phyloP scores from a whole-genome alignment of 768 basidiomycete genomes.

The Trametes punicea region DNA sequence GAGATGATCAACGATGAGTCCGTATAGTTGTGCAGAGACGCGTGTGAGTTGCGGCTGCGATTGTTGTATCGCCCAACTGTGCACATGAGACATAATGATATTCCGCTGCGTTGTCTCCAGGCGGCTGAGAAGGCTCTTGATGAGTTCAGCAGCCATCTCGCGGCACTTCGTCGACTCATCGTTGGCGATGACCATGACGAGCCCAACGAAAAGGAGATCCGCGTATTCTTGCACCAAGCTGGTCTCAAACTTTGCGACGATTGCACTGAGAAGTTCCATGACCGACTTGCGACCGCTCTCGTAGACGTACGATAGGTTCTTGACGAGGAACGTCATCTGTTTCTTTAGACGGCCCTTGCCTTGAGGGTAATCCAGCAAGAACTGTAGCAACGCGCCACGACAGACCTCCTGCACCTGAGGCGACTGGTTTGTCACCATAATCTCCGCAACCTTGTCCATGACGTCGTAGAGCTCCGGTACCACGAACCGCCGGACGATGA shows the following conservation, averaged over 20 bases:
- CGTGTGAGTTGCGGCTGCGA: conserved; percentile 59
- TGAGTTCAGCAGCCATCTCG: conserved; percentile 80
- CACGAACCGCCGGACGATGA: conserved; percentile 87
- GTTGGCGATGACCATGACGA: conserved; percentile 92
- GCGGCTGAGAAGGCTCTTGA: conserved; percentile 71
- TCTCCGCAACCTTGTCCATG: conserved; percentile 89
- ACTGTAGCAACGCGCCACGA: conserved; percentile 84
- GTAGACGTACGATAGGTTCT: conserved; percentile 86
- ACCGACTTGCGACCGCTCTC: conserved; percentile 93
- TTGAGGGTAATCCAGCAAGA: conserved; percentile 96
- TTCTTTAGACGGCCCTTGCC: conserved; percentile 86
- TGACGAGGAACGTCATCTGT: conserved; percentile 88
- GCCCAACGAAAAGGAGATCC: conserved; percentile 85
- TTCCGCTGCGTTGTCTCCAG: conserved; percentile 58
- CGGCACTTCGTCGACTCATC: conserved; percentile 89
- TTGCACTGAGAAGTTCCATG: conserved; percentile 84
- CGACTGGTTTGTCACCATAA: conserved; percentile 93
- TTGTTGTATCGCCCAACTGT: conserved; percentile 71
- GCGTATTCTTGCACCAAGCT: conserved; percentile 73
- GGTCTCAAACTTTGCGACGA: conserved; percentile 80
- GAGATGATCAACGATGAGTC: conserved; percentile 71
- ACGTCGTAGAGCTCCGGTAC: conserved; percentile 96
- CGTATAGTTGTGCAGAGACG: conserved; percentile 80
- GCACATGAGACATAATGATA: conserved; percentile 64
- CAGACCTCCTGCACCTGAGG: conserved; percentile 88